Evolutionary conservation across 1,284 basidiomycete species (phyloP), one percentile per base, ranked within the genome.

Genomic region (Tausonia pullulans): DNA sequence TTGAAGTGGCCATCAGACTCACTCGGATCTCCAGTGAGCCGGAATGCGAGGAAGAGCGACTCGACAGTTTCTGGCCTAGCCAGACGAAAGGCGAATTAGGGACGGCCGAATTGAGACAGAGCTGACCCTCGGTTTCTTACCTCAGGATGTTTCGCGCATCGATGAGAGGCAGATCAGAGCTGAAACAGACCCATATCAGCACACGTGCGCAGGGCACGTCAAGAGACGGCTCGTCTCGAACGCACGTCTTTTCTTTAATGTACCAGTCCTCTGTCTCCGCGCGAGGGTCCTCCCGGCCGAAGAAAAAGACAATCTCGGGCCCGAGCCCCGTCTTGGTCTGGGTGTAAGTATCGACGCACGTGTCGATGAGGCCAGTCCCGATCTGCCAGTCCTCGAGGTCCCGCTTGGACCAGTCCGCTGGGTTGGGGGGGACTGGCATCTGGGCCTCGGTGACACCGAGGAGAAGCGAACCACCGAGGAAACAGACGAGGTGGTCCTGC

Each of bases 401-500:
- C 44, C 75, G 72, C 39, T 77, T 73, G 1, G 83, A 79, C 6
- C 90, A 78, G 68, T 87, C 81, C 3, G 76, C 74, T 7, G 77
- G 72, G n/a, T 76, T 78, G 0, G 86, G 87, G 2, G 86, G 87
- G 41, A 85, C 72, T 4, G 83, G 84, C 4, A 85, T 74, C 2
- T 84, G 83, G 0, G 85, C 81, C 45, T 84, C 85, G 1, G 87
- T 87, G 11, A 92, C 87, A 27, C 94, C 92, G 5, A 97, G 82
- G 81, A 97, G 86, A 69, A 97, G 82, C 2, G 88, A 88, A 5
- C 92, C 93, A 48, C 87, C 92, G 56, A 97, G 78, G 84, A 97
- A 98, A 76, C 94, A 97, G 0, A 91, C 93, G 27, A 98, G 83
- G 74, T 97, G 94, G 74, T 98, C 94, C 78, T 98, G 94, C 75